Conservation (phyloP, 2,329 filamentous ascomycete species). For the Pseudocercospora cruenta region DNA sequence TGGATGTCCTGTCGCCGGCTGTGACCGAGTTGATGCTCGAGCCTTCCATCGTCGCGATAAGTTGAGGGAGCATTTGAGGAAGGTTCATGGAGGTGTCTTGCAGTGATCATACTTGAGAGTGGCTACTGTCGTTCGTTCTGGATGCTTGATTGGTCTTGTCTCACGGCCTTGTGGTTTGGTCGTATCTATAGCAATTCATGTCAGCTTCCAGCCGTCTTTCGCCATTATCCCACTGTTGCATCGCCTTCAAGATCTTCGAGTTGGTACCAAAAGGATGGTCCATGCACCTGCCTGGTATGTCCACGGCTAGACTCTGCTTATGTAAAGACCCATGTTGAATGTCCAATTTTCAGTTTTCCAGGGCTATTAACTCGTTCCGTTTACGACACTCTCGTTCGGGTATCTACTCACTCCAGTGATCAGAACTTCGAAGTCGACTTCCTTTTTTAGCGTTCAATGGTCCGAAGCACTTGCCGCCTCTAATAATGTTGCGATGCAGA, state of each 20-base stretch:
- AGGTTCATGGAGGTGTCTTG: conserved; percentile 12
- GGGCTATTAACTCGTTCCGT: not conserved
- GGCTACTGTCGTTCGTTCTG: too few species aligned
- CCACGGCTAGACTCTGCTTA: not conserved
- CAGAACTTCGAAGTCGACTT: not conserved
- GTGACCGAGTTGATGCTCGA: conserved; percentile 8
- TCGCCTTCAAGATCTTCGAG: too few species aligned
- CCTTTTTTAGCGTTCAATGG: not conserved
- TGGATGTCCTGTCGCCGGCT: conserved; percentile 18
- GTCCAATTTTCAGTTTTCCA: not conserved
- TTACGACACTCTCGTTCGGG: not conserved
- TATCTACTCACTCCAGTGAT: not conserved
- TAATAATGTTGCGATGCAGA: not conserved
- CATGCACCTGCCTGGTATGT: not conserved
- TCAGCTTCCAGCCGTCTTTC: too few species aligned
- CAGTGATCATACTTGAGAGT: too few species aligned
- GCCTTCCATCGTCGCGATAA: conserved; percentile 21
- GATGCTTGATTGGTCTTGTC: too few species aligned
- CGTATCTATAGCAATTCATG: too few species aligned
- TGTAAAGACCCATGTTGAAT: not conserved
- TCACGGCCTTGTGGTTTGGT: too few species aligned
- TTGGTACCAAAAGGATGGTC: too few species aligned
- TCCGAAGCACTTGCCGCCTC: not conserved
- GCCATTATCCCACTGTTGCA: too few species aligned
- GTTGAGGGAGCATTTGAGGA: conserved; percentile 17